phyloP scores from a whole-genome alignment of 345 rosid genomes.

The Eucalyptus pumila region DNA sequence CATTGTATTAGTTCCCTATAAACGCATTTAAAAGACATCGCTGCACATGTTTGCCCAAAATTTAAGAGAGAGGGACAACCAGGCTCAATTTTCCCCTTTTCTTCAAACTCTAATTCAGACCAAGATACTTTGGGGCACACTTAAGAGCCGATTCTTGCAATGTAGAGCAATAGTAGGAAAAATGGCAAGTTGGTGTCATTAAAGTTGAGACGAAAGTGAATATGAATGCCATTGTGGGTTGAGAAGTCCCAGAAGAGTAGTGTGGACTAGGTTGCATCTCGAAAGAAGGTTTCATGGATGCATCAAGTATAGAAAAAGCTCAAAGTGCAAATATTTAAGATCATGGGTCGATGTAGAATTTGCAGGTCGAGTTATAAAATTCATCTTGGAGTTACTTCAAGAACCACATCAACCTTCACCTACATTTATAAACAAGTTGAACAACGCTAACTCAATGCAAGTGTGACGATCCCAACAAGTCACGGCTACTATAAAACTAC shows the following conservation, averaged over 20 bases:
- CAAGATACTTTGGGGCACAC: neutral
- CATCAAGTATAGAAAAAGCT: neutral
- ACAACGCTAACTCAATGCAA: neutral
- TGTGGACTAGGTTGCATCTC: accelerated
- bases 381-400: neutral
- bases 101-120: neutral
- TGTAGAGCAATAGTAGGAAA: neutral
- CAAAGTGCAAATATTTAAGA: neutral
- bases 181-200: neutral
- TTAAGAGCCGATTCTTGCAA: neutral
- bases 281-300: neutral
- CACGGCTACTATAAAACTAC: too few relatives aligned
- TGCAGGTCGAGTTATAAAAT: neutral
- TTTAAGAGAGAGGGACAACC: neutral
- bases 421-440: neutral
- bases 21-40: neutral
- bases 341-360: neutral
- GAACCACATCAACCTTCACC: neutral
- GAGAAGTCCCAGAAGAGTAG: neutral
- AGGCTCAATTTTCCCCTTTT: accelerated
- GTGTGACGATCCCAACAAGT: too few relatives aligned
- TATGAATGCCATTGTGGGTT: neutral
- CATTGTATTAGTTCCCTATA: neutral
- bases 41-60: neutral
- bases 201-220: neutral